Evolutionary conservation across 2,329 filamentous ascomycete genomes (phyloP), one percentile per base, ranked within the genome.

Genomic region (Lachnellula hyalina): DNA sequence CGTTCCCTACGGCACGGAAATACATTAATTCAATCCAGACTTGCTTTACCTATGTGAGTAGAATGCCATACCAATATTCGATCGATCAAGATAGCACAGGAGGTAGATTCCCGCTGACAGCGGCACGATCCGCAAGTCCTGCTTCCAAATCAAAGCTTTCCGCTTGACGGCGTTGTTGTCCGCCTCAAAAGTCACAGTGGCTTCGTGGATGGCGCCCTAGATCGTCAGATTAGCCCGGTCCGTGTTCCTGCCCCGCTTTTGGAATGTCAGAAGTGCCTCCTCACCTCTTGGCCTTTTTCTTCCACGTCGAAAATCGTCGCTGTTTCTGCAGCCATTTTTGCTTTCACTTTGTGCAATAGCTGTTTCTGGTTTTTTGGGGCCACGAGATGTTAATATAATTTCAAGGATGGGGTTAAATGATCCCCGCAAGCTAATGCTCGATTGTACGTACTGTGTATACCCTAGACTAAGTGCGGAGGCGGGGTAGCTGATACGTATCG

Each of bases 31-130:
- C 6, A 5, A 36, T 8, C 8, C 36, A n/a, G 8, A 4, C n/a
- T 40, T n/a, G 12, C 36, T 40, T n/a, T 40, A 9, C 36, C 17
- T 19, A 34, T 32, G 42, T 36, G n/a, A n/a, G n/a, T 19, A 17
- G 23, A 49, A 2, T 38, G 17, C 45, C 62, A 47, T 54, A 74
- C 83, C 84, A 54, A 89, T 87, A 68, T 88, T 89, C 53, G 82
- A 79, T 44, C 82, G 75, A 69, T 88, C 85, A 23, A 88, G 77
- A 66, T 85, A 87, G 69, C 82, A 85, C 21, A 88, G 75, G 46
- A 88, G 75, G 67, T 86, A 89, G 49, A 88, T 85, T 51, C 69
- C 72, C 6, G 82, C 80, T n/a, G 76, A 81, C 14, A 87, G 71
- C 1, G 85, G 84, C 14, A 87, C 72, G 54, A 88, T 85, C 52